Percentiles rank a stretch among this genome's conserved stretches.
phyloP scores from a whole-genome alignment of 1,139 yeast genomes.

The Pichia sp. region DNA sequence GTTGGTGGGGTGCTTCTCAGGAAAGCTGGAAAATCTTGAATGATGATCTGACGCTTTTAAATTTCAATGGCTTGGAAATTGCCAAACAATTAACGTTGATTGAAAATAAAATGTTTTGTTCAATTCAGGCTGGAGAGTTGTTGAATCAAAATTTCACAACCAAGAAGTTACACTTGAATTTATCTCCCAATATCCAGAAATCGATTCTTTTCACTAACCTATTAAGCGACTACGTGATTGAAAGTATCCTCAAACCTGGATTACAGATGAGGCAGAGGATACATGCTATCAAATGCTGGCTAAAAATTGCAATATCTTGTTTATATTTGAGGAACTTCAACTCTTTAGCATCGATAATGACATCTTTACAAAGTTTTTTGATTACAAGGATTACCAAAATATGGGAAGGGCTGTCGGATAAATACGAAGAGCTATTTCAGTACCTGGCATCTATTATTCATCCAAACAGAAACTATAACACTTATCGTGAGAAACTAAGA shows the following conservation, averaged over 20 bases:
- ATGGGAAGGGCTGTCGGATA: constrained; percentile 64
- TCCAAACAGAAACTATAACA: constrained; percentile 77
- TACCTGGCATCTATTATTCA: constrained; percentile 68
- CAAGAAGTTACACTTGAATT: constrained; percentile 54
- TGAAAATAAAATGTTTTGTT: constrained; percentile 67
- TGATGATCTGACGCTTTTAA: constrained; percentile 48
- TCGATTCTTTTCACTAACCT: constrained; percentile 74
- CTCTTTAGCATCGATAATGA: constrained; percentile 79
- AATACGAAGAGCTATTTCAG: constrained; percentile 61
- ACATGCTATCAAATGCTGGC: constrained; percentile 70
- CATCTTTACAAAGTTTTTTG: constrained; percentile 78
- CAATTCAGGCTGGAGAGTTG: constrained; percentile 67
- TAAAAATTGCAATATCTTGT: constrained; percentile 79
- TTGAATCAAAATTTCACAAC: constrained; percentile 68
- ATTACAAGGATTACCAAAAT: constrained; percentile 61
- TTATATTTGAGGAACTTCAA: constrained; percentile 77
- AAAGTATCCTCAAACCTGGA: constrained; percentile 60
- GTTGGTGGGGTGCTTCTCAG: constrained; percentile 38
- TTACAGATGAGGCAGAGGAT: constrained; percentile 46
- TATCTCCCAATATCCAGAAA: constrained; percentile 70
- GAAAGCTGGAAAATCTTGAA: constrained; percentile 32
- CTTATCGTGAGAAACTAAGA: constrained; percentile 65
- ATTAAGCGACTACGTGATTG: constrained; percentile 77
- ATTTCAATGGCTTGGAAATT: constrained; percentile 72
- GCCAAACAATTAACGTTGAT: constrained; percentile 83